Base-by-base conservation (phyloP, 345 rosid species). In the Syzygium jambos region DNA sequence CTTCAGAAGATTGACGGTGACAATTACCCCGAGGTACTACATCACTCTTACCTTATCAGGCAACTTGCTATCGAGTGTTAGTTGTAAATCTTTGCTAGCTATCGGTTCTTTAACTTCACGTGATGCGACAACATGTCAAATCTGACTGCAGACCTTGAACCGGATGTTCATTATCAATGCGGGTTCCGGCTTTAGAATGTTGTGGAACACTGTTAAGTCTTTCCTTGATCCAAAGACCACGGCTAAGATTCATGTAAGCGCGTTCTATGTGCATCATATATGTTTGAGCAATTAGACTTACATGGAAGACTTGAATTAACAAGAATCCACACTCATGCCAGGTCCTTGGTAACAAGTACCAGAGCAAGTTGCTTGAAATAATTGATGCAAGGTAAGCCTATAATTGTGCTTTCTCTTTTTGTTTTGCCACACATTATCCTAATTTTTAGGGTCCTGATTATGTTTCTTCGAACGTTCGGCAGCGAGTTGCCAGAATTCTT, bases 111-210 rank as follows among this genome's bases (percentile, higher is more conserved):
- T 52, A 16, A 38, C 61, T 51, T 84, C 41, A 29, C 46, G 30
- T 41, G 46, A 52, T 53, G 86, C 12, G 78, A 38, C 19, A 54
- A 54, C 78, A 15, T 68, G 78, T 68, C 82, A 56, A 6, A 56
- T 43, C 43, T 68, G 85, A 85, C 59, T 85, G 90, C 95, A 96
- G 98, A 94, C 97, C 89, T 92, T 97, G 95, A 94, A 94, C 86
- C 97, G 97, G 88, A 98, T 98, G 99, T 96, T 98, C 93, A 98
- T 98, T 92, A 95, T 98, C 93, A 96, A 98, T 91, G 99, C 99
- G 53, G 99, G 99, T 49, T 95, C 97, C 53, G 99, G 99, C 92
- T 98, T 98, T 88, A 98, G 99, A 91, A 95, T 98, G 97, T 87
- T 98, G 96, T 98, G 99, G 99, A 98, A 91, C 93, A 93, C 98